A percentile compares a stretch with the other conserved stretches of the same genome.
These are phyloP conservation scores for Auricularia cornea DNA, from an alignment of 768 basidiomycete genomes.

Conservation along the genomic window DNA sequence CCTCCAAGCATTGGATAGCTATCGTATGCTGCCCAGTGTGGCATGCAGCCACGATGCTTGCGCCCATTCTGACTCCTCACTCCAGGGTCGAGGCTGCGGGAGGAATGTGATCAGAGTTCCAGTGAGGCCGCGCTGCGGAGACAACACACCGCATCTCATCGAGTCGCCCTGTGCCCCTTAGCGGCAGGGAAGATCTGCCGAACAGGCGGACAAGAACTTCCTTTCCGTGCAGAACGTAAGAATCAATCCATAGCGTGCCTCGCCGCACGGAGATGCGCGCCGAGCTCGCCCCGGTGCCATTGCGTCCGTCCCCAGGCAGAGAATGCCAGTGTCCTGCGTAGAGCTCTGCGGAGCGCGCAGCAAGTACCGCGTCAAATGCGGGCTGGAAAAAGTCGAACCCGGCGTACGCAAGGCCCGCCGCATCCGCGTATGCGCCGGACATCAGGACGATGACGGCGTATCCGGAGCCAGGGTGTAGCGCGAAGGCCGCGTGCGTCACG, in stretches of 20 bases:
- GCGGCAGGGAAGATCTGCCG: too few species aligned
- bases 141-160: too few species aligned
- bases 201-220: constrained; percentile 9
- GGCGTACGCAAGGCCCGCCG: constrained; percentile 15
- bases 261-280: constrained; percentile 11
- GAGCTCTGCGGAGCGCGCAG: constrained; percentile 8
- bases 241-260: constrained; percentile 16
- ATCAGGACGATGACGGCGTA: constrained; percentile 23
- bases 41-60: too few species aligned
- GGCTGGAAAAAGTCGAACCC: constrained; percentile 21
- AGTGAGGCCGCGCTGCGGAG: too few species aligned
- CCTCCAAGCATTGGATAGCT: too few species aligned
- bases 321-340: constrained; percentile 19
- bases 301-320: too few species aligned
- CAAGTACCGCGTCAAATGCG: constrained; percentile 14
- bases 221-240: constrained; percentile 9
- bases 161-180: too few species aligned
- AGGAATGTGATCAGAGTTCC: too few species aligned
- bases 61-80: too few species aligned
- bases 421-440: constrained; percentile 14
- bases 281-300: constrained; percentile 3
- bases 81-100: too few species aligned
- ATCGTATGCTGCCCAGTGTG: too few species aligned
- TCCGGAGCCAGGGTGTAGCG: constrained; percentile 18
- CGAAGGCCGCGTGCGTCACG: constrained; percentile 16